These are phyloP conservation scores for Choanephora cucurbitarum DNA, from an alignment of 371 early-diverging fungal genomes.

Conservation along the genomic window DNA sequence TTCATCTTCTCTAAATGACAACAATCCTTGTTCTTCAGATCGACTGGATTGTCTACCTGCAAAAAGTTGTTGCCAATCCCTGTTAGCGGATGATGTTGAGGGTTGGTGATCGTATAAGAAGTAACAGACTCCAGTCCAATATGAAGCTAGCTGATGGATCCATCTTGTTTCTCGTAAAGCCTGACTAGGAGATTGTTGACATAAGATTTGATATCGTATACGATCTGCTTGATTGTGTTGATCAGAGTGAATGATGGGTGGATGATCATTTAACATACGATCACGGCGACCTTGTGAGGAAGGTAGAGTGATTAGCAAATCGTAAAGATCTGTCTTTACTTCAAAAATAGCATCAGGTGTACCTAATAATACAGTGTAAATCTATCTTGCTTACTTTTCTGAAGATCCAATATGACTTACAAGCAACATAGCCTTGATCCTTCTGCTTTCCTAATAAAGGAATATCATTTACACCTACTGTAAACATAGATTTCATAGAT, in stretches of 20 bases:
- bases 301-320: constrained; percentile 52
- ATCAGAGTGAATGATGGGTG: constrained; percentile 12
- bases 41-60: constrained; percentile 6
- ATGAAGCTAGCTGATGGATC: not conserved
- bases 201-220: constrained; percentile 28
- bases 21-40: constrained; percentile 8
- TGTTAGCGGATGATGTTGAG: not conserved
- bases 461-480: constrained; percentile 61
- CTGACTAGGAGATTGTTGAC: constrained; percentile 9
- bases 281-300: constrained; percentile 12
- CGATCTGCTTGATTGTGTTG: constrained; percentile 36
- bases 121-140: constrained; percentile 17
- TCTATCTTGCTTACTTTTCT: too few relatives aligned
- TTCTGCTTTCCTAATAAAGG: constrained; percentile 33
- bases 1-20: constrained; percentile 22
- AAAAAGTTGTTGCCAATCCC: constrained; percentile 11
- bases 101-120: constrained; percentile 20
- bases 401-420: constrained; percentile 39
- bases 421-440: constrained; percentile 54
- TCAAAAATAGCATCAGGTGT: constrained; percentile 63
- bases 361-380: constrained; percentile 41
- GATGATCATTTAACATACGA: constrained; percentile 3
- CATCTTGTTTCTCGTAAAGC: constrained; percentile 6
- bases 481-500: constrained; percentile 44
- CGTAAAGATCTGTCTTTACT: constrained; percentile 56